Evolutionary conservation across 257 asterid species (phyloP), one percentile per base, ranked within the genome.

Genomic region (Primulina huaijiensis): DNA sequence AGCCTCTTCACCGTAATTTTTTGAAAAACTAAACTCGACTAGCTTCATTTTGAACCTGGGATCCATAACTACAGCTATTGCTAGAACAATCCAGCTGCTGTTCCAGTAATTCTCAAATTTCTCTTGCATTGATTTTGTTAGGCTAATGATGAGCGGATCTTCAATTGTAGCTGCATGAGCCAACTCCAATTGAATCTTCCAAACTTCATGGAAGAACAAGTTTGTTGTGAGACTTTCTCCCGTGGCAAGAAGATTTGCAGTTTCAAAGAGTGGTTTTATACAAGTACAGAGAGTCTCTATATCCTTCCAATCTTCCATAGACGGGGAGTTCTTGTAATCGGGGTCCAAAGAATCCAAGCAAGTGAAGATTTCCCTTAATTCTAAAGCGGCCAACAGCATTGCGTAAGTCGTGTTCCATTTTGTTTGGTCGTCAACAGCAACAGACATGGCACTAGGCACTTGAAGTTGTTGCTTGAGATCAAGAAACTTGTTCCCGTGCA

Each of bases 31-130:
- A 75, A 93, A 94, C 31, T 94, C 96, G 0, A 94, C 99, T 0
- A 94, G 93, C 70, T 91, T 94, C 88, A 94, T 83, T 72, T 94
- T 94, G 90, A 91, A 94, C 62, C 99, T 80, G 9, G 99, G 99
- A 74, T 91, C 99, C 97, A 94, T 82, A 16, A 94, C 96, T 3
- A 91, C 99, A 0, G 99, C 97, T 7, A 85, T 84, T 0, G 99
- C 97, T 52, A 94, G 81, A 29, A 91, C 81, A 69, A 83, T 86
- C 72, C 92, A 91, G 72, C 92, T 77, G 64, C 89, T 89, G 76
- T 73, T 88, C 97, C 97, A 94, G 84, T 94, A 94, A 2, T 70
- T 80, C 11, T 94, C 89, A 9, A 94, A 94, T 31, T 79, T 90
- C 76, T 84, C 97, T 71, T 88, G 91, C 96, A 94, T 91, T 7